Base-by-base conservation (phyloP, 257 asterid species). In the Gentiana dahurica region DNA sequence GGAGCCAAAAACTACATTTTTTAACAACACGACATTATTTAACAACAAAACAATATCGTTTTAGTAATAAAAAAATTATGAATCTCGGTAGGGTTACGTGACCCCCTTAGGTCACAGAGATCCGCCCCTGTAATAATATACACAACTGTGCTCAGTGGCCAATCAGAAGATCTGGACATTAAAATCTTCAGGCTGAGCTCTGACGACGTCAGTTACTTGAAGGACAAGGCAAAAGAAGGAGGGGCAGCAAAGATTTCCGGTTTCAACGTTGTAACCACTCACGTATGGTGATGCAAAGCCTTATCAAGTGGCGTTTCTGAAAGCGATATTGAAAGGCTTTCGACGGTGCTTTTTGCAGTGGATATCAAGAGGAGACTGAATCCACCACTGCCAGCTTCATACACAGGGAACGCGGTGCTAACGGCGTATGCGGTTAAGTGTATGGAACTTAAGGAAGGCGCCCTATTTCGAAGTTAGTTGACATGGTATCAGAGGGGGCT, bases 271-370 rank as follows among this genome's bases (percentile, higher is more conserved):
- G 68, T 89, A 46, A 69, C 95, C 11, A 81, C 97, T 13, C 86
- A 71, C 35, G 68, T 89, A 4, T 89, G 95, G 95, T 73, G 88
- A 34, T 84, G 95, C 84, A 89, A 89, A 67, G 95, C 95, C 32
- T 73, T 81, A 4, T 89, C 95, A 0, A 52, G 7, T 11, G 56
- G 44, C 41, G 56, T 43, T 41, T 49, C 1, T 0, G 62, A 43
- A n/a, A 36, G 57, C 1, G 9, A 41, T 10, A 41, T 41, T 11
- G 81, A 77, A 0, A 58, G 92, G 0, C 15, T 57, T 6, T 89
- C 88, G 3, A 76, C 76, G 3, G 80, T 89, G 9, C 76, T 89
- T 1, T 89, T 76, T 62, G 87, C 97, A 0, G 83, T 89, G 32
- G 95, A 89, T 60, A 80, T 89, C 51, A 67, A 93, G 59, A 45